These are phyloP conservation scores for Picochlorum sp. DNA, from an alignment of 139 green algal genomes.

Conservation along the genomic window DNA sequence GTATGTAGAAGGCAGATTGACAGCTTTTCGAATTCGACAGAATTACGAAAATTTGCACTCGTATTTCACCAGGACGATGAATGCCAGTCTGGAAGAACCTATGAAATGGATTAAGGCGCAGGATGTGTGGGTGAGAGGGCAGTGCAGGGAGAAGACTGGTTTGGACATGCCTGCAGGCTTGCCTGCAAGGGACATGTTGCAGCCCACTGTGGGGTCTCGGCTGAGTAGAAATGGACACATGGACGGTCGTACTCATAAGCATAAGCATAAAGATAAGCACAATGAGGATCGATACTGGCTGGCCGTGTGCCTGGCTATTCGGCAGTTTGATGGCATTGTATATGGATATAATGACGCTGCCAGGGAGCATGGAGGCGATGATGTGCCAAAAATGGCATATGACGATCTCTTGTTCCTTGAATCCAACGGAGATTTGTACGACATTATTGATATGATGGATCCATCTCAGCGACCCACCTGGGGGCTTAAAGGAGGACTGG, in stretches of 20 bases:
- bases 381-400: constrained; percentile 15
- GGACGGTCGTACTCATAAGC: background rate
- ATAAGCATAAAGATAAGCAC: background rate
- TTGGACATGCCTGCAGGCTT: background rate
- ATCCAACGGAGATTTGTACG: constrained; percentile 44
- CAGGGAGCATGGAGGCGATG: background rate
- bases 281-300: constrained; percentile 21
- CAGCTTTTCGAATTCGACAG: constrained; percentile 39
- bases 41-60: constrained; percentile 41
- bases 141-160: constrained; percentile 1
- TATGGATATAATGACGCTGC: constrained; percentile 32
- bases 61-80: constrained; percentile 24
- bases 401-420: constrained; percentile 50
- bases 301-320: constrained; percentile 26
- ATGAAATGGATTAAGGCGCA: constrained; percentile 35
- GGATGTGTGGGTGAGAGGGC: constrained; percentile 27
- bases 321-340: constrained; percentile 54
- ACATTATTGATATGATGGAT: constrained; percentile 18
- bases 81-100: constrained; percentile 20
- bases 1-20: constrained; percentile 49
- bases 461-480: constrained; percentile 14
- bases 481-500: background rate
- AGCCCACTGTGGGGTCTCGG: background rate
- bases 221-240: too few relatives aligned
- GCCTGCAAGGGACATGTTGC: background rate